A percentile compares a stretch with the other conserved stretches of the same genome.
These are phyloP conservation scores for Aspergillus heteromorphus DNA, from an alignment of 495 filamentous ascomycete species.

Conservation along the genomic window DNA sequence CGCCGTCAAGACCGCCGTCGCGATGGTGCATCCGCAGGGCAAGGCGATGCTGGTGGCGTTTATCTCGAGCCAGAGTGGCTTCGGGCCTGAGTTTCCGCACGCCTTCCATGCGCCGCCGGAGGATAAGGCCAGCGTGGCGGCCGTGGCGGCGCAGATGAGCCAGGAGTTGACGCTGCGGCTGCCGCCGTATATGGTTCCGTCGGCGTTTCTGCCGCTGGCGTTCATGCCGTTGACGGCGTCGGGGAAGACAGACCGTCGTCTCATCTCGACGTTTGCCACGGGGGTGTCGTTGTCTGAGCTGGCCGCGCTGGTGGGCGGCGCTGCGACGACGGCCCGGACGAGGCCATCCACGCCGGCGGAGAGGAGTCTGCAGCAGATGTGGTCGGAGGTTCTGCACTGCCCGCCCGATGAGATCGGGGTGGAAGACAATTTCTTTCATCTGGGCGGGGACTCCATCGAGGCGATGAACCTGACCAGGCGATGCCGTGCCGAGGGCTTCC, in stretches of 20 bases:
- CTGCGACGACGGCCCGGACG: background rate
- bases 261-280: constrained; percentile 23
- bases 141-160: constrained; percentile 6
- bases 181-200: constrained; percentile 49
- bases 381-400: constrained; percentile 28
- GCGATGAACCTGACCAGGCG: constrained; percentile 35
- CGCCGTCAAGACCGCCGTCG: constrained; percentile 6
- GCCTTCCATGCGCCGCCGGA: background rate
- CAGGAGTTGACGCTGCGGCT: constrained; percentile 6
- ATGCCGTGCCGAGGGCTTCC: constrained; percentile 4
- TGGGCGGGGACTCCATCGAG: constrained; percentile 55
- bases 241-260: constrained; percentile 50
- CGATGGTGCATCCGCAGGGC: constrained; percentile 6
- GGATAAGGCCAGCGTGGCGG: constrained; percentile 4
- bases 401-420: constrained; percentile 27
- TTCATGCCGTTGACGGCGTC: constrained; percentile 45
- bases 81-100: constrained; percentile 3
- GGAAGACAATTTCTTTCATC: constrained; percentile 46
- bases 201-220: constrained; percentile 43
- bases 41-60: constrained; percentile 5
- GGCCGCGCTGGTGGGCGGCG: constrained; percentile 13
- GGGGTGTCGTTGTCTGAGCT: constrained; percentile 11
- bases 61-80: constrained; percentile 10
- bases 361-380: constrained; percentile 28
- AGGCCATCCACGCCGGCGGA: constrained; percentile 13